phyloP scores from a whole-genome alignment of 108 stramenopile species.

The Fistulifera pelliculosa region DNA sequence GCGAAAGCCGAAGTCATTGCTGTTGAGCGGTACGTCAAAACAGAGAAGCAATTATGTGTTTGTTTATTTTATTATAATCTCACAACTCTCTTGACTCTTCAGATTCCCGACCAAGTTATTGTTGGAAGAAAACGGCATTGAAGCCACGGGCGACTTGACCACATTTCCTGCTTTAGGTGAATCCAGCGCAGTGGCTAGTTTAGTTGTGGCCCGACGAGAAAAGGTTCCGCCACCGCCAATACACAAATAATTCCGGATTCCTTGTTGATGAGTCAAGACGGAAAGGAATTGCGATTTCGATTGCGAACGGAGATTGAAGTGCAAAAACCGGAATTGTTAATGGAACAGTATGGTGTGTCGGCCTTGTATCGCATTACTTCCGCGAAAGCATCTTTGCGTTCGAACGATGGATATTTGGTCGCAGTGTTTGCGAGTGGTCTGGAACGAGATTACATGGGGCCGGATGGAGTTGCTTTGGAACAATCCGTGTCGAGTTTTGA shows the following conservation, averaged over 20 bases:
- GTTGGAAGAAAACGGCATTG: constrained; percentile 77
- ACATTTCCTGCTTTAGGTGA: constrained; percentile 63
- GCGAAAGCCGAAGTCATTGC: constrained; percentile 77
- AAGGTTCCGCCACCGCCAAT: constrained; percentile 15
- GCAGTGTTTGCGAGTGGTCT: constrained; percentile 70
- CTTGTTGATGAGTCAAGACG: constrained; percentile 43
- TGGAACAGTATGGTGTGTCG: constrained; percentile 65
- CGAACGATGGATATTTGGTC: constrained; percentile 70
- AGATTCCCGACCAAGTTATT: constrained; percentile 53
- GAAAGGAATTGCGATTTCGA: constrained; percentile 44
- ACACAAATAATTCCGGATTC: constrained; percentile 28
- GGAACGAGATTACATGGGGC: constrained; percentile 62
- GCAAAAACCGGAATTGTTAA: constrained; percentile 72
- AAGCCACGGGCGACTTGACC: constrained; percentile 52
- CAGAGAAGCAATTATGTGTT: not conserved
- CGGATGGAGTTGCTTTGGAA: constrained; percentile 59
- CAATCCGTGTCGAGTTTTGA: constrained; percentile 44
- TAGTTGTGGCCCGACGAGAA: constrained; percentile 59
- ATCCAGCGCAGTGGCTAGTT: constrained; percentile 47
- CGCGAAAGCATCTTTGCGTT: constrained; percentile 58
- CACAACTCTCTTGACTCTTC: not conserved
- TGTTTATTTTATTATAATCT: not conserved
- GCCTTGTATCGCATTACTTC: constrained; percentile 63
- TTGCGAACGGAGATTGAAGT: constrained; percentile 72
- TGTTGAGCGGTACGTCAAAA: constrained; percentile 45